phyloP scores from a whole-genome alignment of 345 rosid genomes.

The Citrus medica region DNA sequence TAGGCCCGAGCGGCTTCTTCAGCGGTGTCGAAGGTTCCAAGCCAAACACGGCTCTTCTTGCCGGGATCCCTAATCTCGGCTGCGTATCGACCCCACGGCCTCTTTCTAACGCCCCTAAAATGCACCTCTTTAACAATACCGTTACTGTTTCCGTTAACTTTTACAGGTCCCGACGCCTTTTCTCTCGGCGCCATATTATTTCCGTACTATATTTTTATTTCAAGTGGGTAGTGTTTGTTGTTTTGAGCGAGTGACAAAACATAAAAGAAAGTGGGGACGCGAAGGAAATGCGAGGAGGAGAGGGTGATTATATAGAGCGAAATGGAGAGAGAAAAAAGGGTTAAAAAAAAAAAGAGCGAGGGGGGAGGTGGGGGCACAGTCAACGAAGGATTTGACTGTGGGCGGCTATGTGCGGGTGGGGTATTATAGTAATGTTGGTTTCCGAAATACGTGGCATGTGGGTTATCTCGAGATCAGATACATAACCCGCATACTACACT shows the following conservation, averaged over 20 bases:
- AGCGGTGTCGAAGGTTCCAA: slow-evolving; percentile 80
- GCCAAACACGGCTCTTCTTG: slow-evolving; percentile 76
- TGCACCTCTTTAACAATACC: slow-evolving; percentile 39
- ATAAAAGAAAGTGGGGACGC: not conserved
- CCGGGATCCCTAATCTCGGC: slow-evolving; percentile 87
- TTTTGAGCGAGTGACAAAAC: not conserved
- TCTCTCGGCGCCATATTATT: slow-evolving; percentile 49
- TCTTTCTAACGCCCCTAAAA: slow-evolving; percentile 83
- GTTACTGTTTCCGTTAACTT: slow-evolving; percentile 18
- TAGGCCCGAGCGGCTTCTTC: slow-evolving; percentile 82
- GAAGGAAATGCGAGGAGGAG: not conserved
- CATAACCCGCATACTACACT: not conserved
- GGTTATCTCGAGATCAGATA: slow-evolving; percentile 19
- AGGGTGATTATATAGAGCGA: slow-evolving; percentile 26
- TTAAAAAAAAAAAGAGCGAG: too few relatives aligned
- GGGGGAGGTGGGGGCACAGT: slow-evolving; percentile 11
- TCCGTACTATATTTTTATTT: not conserved
- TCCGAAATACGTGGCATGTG: slow-evolving; percentile 30
- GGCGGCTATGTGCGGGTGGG: slow-evolving; percentile 26
- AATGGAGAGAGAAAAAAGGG: slow-evolving; percentile 17
- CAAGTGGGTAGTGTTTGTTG: not conserved
- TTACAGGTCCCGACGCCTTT: slow-evolving; percentile 26
- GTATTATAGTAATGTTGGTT: slow-evolving; percentile 11
- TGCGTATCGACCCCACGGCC: slow-evolving; percentile 89
- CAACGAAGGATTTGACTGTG: slow-evolving; percentile 41